phyloP scores from a whole-genome alignment of 768 basidiomycete genomes.

The Trametes punicea region DNA sequence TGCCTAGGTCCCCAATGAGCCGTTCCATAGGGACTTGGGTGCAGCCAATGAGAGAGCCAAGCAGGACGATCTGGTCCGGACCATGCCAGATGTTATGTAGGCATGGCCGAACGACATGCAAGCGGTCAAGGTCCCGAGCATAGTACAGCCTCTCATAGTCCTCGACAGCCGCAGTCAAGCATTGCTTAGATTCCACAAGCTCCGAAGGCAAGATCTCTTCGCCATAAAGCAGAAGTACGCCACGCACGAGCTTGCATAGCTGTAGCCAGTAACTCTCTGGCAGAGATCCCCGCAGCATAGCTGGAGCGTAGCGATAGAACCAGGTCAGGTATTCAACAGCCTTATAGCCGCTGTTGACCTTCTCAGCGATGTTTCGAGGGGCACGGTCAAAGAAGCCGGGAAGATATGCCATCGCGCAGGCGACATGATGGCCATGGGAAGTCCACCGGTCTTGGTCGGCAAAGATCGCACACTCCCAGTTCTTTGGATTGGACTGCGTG shows the following conservation, averaged over 20 bases:
- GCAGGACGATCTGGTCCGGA: slow-evolving; percentile 21
- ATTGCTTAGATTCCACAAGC: slow-evolving; percentile 24
- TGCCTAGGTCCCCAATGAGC: slow-evolving; percentile 24
- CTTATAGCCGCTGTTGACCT: slow-evolving; percentile 34
- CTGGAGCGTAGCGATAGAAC: slow-evolving; percentile 26
- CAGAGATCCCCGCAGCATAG: slow-evolving; percentile 26
- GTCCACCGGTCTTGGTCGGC: neutral
- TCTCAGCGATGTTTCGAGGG: slow-evolving; percentile 39
- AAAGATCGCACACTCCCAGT: slow-evolving; percentile 33
- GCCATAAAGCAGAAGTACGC: slow-evolving; percentile 23
- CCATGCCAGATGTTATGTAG: slow-evolving; percentile 33
- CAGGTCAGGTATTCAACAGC: slow-evolving; percentile 25
- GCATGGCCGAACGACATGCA: slow-evolving; percentile 34
- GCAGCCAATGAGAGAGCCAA: slow-evolving; percentile 14
- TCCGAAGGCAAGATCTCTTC: slow-evolving; percentile 11
- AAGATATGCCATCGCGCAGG: slow-evolving; percentile 31
- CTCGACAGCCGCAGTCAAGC: slow-evolving; percentile 26
- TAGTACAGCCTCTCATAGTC: slow-evolving; percentile 38
- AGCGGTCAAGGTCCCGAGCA: slow-evolving; percentile 20
- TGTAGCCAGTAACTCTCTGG: slow-evolving; percentile 24
- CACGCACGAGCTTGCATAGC: slow-evolving; percentile 27
- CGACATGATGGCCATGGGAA: slow-evolving; percentile 23
- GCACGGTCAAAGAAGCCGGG: slow-evolving; percentile 39
- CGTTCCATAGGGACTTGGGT: slow-evolving; percentile 26
- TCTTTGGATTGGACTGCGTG: slow-evolving; percentile 17